Evolutionary conservation across 805 yeast genomes (phyloP).

Genomic region (Zygoascus ofunaensis): DNA sequence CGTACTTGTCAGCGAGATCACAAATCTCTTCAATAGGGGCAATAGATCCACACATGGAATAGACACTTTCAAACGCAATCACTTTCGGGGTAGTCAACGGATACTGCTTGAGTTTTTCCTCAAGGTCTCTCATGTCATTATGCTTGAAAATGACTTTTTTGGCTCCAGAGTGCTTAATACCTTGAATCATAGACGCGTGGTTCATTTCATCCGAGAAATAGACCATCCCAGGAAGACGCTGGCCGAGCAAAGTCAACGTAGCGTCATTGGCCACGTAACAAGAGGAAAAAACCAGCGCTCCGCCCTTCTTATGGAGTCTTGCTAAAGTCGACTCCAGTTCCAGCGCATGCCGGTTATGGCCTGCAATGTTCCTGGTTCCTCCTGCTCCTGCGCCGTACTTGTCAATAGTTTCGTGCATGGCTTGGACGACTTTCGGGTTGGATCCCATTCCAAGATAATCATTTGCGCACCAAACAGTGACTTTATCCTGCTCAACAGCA

Average conservation of each 20-base stretch:
- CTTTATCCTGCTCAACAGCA: conserved; percentile 63
- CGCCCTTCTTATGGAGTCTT: conserved; percentile 86
- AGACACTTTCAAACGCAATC: conserved; percentile 94
- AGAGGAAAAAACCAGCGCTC: conserved; percentile 88
- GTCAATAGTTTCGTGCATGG: conserved; percentile 72
- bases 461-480: conserved; percentile 98
- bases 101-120: conserved; percentile 61
- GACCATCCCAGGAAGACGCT: conserved; percentile 79
- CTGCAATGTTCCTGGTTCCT: conserved; percentile 98
- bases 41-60: conserved; percentile 97
- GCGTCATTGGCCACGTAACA: conserved; percentile 98
- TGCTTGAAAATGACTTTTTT: conserved; percentile 86
- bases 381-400: conserved; percentile 98
- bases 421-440: conserved; percentile 59
- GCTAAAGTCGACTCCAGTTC: conserved; percentile 80
- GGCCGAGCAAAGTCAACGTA: conserved; percentile 81
- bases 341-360: conserved; percentile 89
- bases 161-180: conserved; percentile 83
- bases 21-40: conserved; percentile 89
- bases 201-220: conserved; percentile 87
- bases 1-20: conserved; percentile 94
- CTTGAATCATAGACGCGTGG: conserved; percentile 97
- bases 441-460: conserved; percentile 95
- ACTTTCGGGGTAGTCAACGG: conserved; percentile 87
- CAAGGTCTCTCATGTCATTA: conserved; percentile 79